Base-by-base conservation (phyloP, 192 early-diverging fungal genomes). In the Coemansia furcata region DNA sequence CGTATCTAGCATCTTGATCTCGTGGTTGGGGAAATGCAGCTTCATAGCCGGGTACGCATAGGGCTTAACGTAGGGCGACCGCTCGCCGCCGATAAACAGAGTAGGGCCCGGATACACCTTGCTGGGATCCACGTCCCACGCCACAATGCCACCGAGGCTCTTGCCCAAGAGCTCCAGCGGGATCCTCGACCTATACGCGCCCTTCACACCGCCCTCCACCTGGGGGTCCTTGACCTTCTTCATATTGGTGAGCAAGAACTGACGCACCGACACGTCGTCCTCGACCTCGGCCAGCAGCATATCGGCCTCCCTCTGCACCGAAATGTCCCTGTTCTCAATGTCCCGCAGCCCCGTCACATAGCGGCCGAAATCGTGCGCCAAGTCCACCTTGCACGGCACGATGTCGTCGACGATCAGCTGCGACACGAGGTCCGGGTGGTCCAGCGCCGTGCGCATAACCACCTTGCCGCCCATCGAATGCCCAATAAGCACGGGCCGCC, bases 171-270 rank as follows among this genome's bases (percentile, higher is more conserved):
- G 84, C n/a, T 85, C 73, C 26, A 96, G 73, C 11, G 95, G 95
- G 26, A 96, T 79, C 19, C 95, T 84, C 49, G 90, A 93, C 32
- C 72, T 73, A 60, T 91, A 89, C 11, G 52, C 55, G 3, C 73
- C 73, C 17, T 67, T 65, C 32, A 38, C 46, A 6, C 67, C 55
- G 17, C 50, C 50, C 30, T 32, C 54, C 15, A 57, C 46, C 1
- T 21, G 32, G 1, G 50, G 23, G 1, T 78, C 60, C 2, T 67
- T 61, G 43, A 78, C 57, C 64, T 85, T 80, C 64, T 92, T 94
- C 69, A 97, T 85, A 73, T 98, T 98, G 9, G 97, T 98, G 33
- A 96, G 80, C 70, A 98, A 70, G 72, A 98, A 98, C 65, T 92
- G 89, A 1, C 91, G 86, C 8, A 92, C 80, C 29, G 72, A 71